Evolutionary conservation across 2,329 filamentous ascomycete genomes (phyloP).

Genomic region (Mycosphaerella sp.): DNA sequence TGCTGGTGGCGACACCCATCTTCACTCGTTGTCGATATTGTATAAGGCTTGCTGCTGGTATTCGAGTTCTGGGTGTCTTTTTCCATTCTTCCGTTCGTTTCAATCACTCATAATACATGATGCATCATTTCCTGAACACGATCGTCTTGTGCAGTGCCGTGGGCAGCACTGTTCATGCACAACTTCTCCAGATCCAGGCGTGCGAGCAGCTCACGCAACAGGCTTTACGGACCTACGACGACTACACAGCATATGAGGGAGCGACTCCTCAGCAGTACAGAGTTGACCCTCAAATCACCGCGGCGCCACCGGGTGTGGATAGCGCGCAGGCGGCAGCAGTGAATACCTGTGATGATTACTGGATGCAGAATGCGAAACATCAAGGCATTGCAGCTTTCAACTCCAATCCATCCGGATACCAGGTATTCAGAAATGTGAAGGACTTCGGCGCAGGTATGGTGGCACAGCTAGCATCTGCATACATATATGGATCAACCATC

Average conservation of each 20-base stretch:
- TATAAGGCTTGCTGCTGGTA: slow-evolving; percentile 4
- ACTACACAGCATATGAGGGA: slow-evolving; percentile 2
- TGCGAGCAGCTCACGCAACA: slow-evolving; percentile 3
- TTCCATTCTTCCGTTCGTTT: too few relatives aligned
- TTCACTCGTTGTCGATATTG: slow-evolving; percentile 4
- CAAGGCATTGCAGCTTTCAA: slow-evolving; percentile 47
- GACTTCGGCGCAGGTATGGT: slow-evolving; percentile 42
- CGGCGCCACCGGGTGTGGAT: slow-evolving; percentile 1
- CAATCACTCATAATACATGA: slow-evolving; percentile 10
- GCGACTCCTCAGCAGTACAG: slow-evolving; percentile 1
- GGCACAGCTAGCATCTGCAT: too few relatives aligned
- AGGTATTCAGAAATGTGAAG: slow-evolving; percentile 47
- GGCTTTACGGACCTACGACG: slow-evolving; percentile 3
- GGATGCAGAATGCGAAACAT: slow-evolving; percentile 44
- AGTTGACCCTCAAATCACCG: background rate
- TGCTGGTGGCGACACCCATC: slow-evolving; percentile 4
- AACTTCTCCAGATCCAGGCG: slow-evolving; percentile 11
- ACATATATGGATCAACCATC: too few relatives aligned
- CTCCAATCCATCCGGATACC: slow-evolving; percentile 36
- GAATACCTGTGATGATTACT: slow-evolving; percentile 27
- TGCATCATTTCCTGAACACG: slow-evolving; percentile 17
- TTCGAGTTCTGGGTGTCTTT: too few relatives aligned
- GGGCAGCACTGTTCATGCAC: slow-evolving; percentile 16
- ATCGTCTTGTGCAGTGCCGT: slow-evolving; percentile 15
- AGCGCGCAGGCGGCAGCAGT: background rate